These are phyloP conservation scores for Ilyonectria destructans DNA, from an alignment of 2,329 filamentous ascomycete species.

Conservation along the genomic window DNA sequence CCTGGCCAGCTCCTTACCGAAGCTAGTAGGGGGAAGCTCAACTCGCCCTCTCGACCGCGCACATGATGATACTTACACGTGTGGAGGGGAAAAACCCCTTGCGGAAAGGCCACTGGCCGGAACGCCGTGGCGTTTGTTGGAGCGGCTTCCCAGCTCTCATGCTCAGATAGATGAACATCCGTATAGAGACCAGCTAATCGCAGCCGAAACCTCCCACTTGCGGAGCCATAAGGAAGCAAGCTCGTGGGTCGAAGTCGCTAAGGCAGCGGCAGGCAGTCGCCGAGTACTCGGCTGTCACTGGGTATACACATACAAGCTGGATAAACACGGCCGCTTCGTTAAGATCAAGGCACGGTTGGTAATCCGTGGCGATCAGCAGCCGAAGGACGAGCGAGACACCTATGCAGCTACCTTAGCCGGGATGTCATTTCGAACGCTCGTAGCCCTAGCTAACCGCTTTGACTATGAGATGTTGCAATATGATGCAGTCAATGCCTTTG, in stretches of 20 bases:
- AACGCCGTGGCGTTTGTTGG: background rate
- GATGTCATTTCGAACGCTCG: background rate
- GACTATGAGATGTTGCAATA: slow-evolving; percentile 6
- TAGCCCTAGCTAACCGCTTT: background rate
- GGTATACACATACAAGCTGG: background rate
- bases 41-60: background rate
- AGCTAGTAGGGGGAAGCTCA: background rate
- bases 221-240: background rate
- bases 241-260: background rate
- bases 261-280: background rate
- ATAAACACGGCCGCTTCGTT: background rate
- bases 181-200: background rate
- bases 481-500: background rate
- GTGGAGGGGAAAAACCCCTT: background rate
- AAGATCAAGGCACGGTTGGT: background rate
- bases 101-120: background rate
- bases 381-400: background rate
- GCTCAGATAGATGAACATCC: background rate
- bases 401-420: background rate
- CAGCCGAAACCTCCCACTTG: background rate
- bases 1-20: background rate
- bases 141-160: background rate
- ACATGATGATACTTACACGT: background rate
- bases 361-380: background rate
- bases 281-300: background rate